Evolutionary conservation across 176 grass and related monocot species (phyloP).

Genomic region (Poa pratensis): DNA sequence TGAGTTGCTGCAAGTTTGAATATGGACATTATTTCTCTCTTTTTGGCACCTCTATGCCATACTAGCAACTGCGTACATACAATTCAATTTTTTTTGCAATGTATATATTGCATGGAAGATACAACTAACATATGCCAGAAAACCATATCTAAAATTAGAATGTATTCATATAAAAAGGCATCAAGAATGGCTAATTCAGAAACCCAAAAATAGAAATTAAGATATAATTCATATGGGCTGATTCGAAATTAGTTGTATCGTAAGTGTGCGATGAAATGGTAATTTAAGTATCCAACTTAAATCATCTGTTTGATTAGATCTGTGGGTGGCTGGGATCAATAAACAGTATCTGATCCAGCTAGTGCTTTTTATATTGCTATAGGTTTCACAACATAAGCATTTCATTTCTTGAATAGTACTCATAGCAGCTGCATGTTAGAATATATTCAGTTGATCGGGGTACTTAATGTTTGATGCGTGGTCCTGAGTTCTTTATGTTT

Average conservation of each 20-base stretch:
- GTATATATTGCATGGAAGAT: slow-evolving; percentile 22
- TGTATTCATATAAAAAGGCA: background rate
- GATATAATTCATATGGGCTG: background rate
- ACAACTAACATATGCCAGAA: background rate
- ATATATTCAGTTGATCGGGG: slow-evolving; percentile 7
- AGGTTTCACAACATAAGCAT: slow-evolving; percentile 7
- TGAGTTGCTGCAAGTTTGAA: slow-evolving; percentile 11
- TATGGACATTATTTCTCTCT: slow-evolving; percentile 18
- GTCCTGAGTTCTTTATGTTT: background rate
- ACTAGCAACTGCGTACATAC: background rate
- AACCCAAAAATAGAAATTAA: background rate
- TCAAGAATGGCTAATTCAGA: background rate
- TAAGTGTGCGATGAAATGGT: background rate
- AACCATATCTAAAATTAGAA: slow-evolving; percentile 13
- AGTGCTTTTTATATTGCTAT: background rate
- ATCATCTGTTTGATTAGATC: slow-evolving; percentile 13
- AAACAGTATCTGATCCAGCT: background rate
- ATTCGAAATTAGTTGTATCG: background rate
- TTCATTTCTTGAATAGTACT: slow-evolving; percentile 34
- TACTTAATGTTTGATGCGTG: slow-evolving; percentile 33
- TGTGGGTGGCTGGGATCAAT: background rate
- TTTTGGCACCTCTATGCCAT: background rate
- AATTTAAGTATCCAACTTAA: background rate
- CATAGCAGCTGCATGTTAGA: slow-evolving; percentile 16
- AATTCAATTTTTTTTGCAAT: background rate